Evolutionary conservation across 352 stramenopile genomes (phyloP).

Genomic region (Hyaloperonospora brassicae): DNA sequence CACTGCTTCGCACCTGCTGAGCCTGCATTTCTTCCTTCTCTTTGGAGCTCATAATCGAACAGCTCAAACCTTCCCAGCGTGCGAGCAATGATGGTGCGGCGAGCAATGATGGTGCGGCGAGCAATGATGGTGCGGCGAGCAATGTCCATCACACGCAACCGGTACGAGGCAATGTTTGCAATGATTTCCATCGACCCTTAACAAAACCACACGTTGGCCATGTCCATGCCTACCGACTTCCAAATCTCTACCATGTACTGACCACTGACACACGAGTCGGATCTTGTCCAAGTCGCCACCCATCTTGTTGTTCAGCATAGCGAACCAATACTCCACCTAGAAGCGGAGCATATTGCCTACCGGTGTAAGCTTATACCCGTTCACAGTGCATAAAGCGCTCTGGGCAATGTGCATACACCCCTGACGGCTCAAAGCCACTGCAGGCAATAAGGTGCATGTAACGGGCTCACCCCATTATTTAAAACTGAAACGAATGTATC

Average conservation of each 20-base stretch:
- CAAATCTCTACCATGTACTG: constrained; percentile 99
- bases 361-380: constrained; percentile 91
- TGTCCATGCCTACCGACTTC: constrained; percentile 98
- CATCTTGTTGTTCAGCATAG: constrained; percentile 99
- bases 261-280: constrained; percentile 85
- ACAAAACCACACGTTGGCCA: constrained; percentile 98
- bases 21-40: constrained; percentile 85
- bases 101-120: no score
- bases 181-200: constrained; percentile 97
- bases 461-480: no score
- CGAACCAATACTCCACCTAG: constrained; percentile 99
- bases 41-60: constrained; percentile 98
- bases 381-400: constrained; percentile 93
- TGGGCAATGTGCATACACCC: constrained; percentile 99
- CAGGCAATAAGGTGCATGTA: constrained; percentile 88
- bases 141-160: constrained; percentile 91
- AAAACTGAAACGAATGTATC: no score
- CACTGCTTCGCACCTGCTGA: no score
- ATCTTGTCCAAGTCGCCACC: constrained; percentile 97
- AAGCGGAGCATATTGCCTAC: constrained; percentile 96
- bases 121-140: no score
- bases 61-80: constrained; percentile 99
- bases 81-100: constrained; percentile 85
- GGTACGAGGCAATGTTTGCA: constrained; percentile 84
- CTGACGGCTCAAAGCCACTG: constrained; percentile 98